phyloP scores from a whole-genome alignment of 2,329 filamentous ascomycete species.

The Xylaria sp. region DNA sequence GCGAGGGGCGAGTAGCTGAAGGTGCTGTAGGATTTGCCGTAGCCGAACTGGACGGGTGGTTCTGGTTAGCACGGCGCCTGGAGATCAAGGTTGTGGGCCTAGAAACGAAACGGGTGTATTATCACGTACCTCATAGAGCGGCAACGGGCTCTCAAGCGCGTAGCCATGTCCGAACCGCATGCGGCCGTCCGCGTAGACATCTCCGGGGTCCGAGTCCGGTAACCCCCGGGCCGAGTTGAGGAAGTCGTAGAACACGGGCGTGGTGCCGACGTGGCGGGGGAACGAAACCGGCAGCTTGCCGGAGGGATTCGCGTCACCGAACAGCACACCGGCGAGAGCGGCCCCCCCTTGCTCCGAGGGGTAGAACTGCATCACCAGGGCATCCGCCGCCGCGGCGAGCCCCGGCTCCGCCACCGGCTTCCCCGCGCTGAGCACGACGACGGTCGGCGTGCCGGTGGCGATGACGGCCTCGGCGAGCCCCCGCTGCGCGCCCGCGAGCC shows the following conservation, averaged over 20 bases:
- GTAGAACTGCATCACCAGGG: slow-evolving; percentile 75
- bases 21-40: slow-evolving; percentile 66
- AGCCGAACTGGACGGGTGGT: slow-evolving; percentile 56
- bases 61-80: background rate
- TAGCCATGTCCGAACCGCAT: slow-evolving; percentile 67
- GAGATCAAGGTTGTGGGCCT: background rate
- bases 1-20: slow-evolving; percentile 61
- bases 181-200: slow-evolving; percentile 58
- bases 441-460: slow-evolving; percentile 66
- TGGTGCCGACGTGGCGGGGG: slow-evolving; percentile 66
- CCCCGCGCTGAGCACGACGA: slow-evolving; percentile 69
- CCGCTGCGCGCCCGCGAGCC: slow-evolving; percentile 71
- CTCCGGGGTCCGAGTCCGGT: slow-evolving; percentile 57
- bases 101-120: too few relatives aligned
- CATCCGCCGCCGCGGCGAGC: slow-evolving; percentile 67
- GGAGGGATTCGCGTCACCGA: slow-evolving; percentile 66
- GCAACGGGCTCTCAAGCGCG: slow-evolving; percentile 60
- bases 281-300: slow-evolving; percentile 70
- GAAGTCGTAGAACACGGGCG: slow-evolving; percentile 74
- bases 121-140: slow-evolving; percentile 54
- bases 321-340: slow-evolving; percentile 67
- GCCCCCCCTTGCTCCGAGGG: slow-evolving; percentile 69
- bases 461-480: slow-evolving; percentile 68
- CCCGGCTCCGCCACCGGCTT: slow-evolving; percentile 75
- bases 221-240: slow-evolving; percentile 65